Conservation (phyloP, 345 rosid species). For the Hibiscus syriacus region DNA sequence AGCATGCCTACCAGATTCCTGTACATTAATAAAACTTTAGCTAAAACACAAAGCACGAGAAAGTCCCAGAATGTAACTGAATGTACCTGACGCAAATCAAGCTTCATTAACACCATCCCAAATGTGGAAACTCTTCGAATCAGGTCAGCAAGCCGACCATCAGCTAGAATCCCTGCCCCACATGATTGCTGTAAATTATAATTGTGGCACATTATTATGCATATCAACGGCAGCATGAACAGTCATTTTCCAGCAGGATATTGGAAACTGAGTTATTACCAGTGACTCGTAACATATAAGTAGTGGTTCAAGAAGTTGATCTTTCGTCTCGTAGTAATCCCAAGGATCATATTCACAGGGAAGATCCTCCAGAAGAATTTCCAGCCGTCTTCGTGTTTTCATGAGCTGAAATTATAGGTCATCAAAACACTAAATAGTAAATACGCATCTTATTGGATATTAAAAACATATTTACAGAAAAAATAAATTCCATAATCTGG, state of each 20-base stretch:
- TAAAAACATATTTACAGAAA: background rate
- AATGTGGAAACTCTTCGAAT: constrained; percentile 86
- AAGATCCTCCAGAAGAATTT: constrained; percentile 85
- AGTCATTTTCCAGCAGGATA: background rate
- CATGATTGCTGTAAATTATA: constrained; percentile 59
- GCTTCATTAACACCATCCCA: constrained; percentile 90
- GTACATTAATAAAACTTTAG: constrained; percentile 18
- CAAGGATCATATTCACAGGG: constrained; percentile 77
- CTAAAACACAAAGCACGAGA: background rate
- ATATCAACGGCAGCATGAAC: background rate
- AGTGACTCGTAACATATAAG: constrained; percentile 84
- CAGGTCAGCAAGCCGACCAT: constrained; percentile 86
- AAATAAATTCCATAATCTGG: background rate
- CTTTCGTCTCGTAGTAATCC: constrained; percentile 73
- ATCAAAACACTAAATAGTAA: background rate
- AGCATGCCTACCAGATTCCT: constrained; percentile 91
- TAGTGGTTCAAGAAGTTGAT: constrained; percentile 78
- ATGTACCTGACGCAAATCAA: constrained; percentile 89
- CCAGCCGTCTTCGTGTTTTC: constrained; percentile 71
- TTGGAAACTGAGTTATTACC: constrained; percentile 30
- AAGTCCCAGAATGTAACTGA: background rate
- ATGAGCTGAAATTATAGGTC: constrained; percentile 50
- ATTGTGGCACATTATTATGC: constrained; percentile 5
- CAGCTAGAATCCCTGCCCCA: constrained; percentile 83
- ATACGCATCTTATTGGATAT: constrained; percentile 1